phyloP scores from a whole-genome alignment of 1,284 basidiomycete species.

The Tylopilus orsonianus region DNA sequence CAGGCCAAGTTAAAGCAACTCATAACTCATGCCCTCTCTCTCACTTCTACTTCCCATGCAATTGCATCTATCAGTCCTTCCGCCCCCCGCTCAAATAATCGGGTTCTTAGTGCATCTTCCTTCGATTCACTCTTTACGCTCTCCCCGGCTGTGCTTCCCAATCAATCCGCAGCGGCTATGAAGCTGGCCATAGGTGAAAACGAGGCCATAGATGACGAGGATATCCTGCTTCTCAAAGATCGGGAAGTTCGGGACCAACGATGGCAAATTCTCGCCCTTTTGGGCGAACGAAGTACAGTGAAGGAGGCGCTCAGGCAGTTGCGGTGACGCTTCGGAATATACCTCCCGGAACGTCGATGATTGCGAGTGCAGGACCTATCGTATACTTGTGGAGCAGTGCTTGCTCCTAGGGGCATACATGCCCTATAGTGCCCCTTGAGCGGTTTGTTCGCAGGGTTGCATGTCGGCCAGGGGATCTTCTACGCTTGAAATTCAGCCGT shows the following conservation, averaged over 20 bases:
- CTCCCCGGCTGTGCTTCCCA: constrained; percentile 73
- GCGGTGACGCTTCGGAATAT: constrained; percentile 20
- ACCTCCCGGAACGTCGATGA: not conserved
- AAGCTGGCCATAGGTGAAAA: constrained; percentile 61
- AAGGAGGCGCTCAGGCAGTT: constrained; percentile 53
- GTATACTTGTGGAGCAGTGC: not conserved
- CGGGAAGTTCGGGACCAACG: constrained; percentile 64
- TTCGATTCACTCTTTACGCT: constrained; percentile 77
- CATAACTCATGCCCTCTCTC: constrained; percentile 71
- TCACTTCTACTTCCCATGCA: constrained; percentile 72
- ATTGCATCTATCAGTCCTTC: constrained; percentile 75
- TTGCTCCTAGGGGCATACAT: not conserved
- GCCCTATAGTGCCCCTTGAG: not conserved
- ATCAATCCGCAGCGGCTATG: constrained; percentile 72
- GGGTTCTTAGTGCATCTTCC: constrained; percentile 61
- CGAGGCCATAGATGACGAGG: constrained; percentile 50
- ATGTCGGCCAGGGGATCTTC: not conserved
- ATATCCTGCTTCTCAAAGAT: constrained; percentile 57
- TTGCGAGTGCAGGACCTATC: not conserved
- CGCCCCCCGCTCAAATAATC: constrained; percentile 44
- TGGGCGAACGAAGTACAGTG: constrained; percentile 73
- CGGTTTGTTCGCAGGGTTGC: not conserved
- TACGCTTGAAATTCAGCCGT: no score
- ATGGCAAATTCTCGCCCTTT: constrained; percentile 73
- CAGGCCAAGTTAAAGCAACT: constrained; percentile 81